A percentile compares a stretch with the other conserved stretches of the same genome.
Conservation (phyloP, 176 grass and related monocot genomes). For the Typha latifolia region DNA sequence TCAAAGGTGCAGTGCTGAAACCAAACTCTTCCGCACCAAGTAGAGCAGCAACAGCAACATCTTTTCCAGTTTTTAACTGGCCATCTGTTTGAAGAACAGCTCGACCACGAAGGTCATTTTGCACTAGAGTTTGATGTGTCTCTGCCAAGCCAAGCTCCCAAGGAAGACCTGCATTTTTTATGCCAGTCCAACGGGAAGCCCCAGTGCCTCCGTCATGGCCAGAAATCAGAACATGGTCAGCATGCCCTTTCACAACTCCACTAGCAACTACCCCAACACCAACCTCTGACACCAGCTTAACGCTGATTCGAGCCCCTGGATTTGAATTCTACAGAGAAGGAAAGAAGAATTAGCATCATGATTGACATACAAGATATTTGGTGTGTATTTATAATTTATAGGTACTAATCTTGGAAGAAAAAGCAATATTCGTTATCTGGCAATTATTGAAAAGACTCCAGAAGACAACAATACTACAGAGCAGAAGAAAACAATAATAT, state of each 20-base stretch:
- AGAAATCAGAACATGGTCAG: slow-evolving; percentile 94
- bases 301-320: slow-evolving; percentile 79
- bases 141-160: slow-evolving; percentile 99
- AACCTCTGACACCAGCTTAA: slow-evolving; percentile 89
- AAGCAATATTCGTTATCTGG: no score
- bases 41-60: slow-evolving; percentile 92
- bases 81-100: slow-evolving; percentile 94
- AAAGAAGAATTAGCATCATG: slow-evolving; percentile 23
- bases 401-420: no score
- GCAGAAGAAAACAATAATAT: no score
- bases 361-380: background rate
- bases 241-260: slow-evolving; percentile 96
- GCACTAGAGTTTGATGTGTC: slow-evolving; percentile 94
- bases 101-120: slow-evolving; percentile 87
- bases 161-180: slow-evolving; percentile 98
- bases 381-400: no score
- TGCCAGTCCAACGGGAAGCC: slow-evolving; percentile 96
- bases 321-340: slow-evolving; percentile 68
- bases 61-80: slow-evolving; percentile 94
- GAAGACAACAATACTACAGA: no score
- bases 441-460: no score
- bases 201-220: slow-evolving; percentile 96
- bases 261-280: slow-evolving; percentile 94
- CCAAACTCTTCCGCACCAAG: slow-evolving; percentile 98
- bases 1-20: slow-evolving; percentile 95